Conservation (phyloP, 345 rosid species). For the Cardamine occulta region DNA sequence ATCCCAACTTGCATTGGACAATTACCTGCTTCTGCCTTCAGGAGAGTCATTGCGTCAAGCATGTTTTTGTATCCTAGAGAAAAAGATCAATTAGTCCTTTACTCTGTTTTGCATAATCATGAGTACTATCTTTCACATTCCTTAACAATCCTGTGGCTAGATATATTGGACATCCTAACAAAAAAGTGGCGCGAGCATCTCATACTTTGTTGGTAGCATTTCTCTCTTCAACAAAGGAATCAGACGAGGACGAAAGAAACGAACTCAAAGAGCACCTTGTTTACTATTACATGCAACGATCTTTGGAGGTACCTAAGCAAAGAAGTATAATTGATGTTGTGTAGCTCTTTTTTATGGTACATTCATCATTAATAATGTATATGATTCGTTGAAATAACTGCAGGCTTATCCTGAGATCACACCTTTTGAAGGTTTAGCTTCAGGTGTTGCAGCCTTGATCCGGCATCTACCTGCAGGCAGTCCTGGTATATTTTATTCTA, state of each 20-base stretch:
- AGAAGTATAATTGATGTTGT: neutral
- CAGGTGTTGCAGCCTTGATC: constrained; percentile 82
- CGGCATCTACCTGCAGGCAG: constrained; percentile 93
- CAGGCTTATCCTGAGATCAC: constrained; percentile 83
- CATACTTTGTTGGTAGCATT: constrained; percentile 83
- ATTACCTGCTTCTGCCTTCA: constrained; percentile 61
- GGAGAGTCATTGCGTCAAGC: constrained; percentile 73
- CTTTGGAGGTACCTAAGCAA: constrained; percentile 64
- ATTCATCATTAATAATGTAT: neutral
- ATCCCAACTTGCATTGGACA: constrained; percentile 82
- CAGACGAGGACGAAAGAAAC: constrained; percentile 57
- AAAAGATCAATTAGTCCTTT: neutral
- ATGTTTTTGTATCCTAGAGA: constrained; percentile 87
- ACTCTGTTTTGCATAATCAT: neutral
- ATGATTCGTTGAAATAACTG: constrained; percentile 32
- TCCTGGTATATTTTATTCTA: constrained; percentile 77
- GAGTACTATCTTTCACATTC: constrained; percentile 41
- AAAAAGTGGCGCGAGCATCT: constrained; percentile 75
- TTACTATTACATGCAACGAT: constrained; percentile 81
- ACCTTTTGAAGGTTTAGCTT: constrained; percentile 96
- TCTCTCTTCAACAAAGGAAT: constrained; percentile 65
- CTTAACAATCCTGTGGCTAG: constrained; percentile 59
- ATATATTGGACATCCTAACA: constrained; percentile 85
- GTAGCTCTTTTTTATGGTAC: constrained; percentile 10
- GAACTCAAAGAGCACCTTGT: constrained; percentile 79